Conservation (phyloP, 176 grass and related monocot genomes). For the Puya raimondii region DNA sequence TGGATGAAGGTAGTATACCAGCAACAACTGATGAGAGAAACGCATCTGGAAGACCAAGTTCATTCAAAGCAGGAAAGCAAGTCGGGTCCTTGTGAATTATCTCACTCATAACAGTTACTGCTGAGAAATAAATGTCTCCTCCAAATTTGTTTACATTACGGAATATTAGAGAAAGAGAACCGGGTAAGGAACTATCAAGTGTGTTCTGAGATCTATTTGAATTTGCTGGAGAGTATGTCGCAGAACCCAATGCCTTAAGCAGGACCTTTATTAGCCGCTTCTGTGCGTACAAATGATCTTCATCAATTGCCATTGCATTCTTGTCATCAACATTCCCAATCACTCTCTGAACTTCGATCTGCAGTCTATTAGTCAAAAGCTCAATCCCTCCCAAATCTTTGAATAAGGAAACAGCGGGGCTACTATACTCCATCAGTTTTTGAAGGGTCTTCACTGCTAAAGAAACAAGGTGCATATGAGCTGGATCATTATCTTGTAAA, state of each 20-base stretch:
- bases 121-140: conserved; percentile 96
- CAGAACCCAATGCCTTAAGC: conserved; percentile 88
- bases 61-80: conserved; percentile 75
- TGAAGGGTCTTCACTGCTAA: conserved; percentile 91
- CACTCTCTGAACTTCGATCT: conserved; percentile 78
- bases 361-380: conserved; percentile 71
- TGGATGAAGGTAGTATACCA: conserved; percentile 77
- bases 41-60: conserved; percentile 81
- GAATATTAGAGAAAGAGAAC: conserved; percentile 88
- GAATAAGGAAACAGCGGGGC: conserved; percentile 79
- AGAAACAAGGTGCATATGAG: conserved; percentile 78
- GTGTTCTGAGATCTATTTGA: conserved; percentile 54
- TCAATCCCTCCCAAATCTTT: conserved; percentile 94
- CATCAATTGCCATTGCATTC: conserved; percentile 53
- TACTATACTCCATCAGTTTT: conserved; percentile 96
- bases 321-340: conserved; percentile 45
- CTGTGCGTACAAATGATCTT: conserved; percentile 71
- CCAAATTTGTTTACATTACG: conserved; percentile 79
- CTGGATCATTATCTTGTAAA: conserved; percentile 75
- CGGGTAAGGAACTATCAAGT: conserved; percentile 69
- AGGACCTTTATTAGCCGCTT: conserved; percentile 88
- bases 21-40: conserved; percentile 75
- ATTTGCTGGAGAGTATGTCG: conserved; percentile 91
- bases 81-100: conserved; percentile 99
- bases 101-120: conserved; percentile 97